These are phyloP conservation scores for Daldinia caldariorum DNA, from an alignment of 495 filamentous ascomycete genomes.

Conservation along the genomic window DNA sequence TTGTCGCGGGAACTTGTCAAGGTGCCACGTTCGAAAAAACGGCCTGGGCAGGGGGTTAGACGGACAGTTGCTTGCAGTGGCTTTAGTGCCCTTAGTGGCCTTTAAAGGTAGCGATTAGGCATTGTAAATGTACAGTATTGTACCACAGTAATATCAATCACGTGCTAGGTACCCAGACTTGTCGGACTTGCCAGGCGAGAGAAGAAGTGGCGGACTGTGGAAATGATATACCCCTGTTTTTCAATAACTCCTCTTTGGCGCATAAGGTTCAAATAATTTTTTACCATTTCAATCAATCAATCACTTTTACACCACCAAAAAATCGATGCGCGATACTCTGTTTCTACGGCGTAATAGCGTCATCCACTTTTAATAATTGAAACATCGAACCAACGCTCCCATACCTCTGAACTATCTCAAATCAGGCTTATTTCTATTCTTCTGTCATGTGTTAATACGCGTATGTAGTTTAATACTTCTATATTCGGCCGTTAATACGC, in stretches of 20 bases:
- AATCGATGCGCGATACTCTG: slow-evolving; percentile 3
- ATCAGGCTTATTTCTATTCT: slow-evolving; percentile 1
- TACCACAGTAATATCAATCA: too few relatives aligned
- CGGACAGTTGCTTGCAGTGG: background rate
- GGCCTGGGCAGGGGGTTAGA: slow-evolving; percentile 40
- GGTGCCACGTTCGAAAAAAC: slow-evolving; percentile 61
- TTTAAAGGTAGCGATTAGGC: too few relatives aligned
- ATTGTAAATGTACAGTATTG: too few relatives aligned
- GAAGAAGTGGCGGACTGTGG: too few relatives aligned
- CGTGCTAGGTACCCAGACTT: background rate
- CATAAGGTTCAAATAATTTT: slow-evolving; percentile 23
- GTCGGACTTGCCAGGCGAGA: background rate
- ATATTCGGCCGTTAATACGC: background rate
- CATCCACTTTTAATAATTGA: slow-evolving; percentile 4
- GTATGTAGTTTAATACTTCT: slow-evolving; percentile 19
- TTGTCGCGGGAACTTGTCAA: slow-evolving; percentile 25
- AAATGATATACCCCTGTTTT: slow-evolving; percentile 11
- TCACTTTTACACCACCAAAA: slow-evolving; percentile 32
- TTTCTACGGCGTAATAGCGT: slow-evolving; percentile 14
- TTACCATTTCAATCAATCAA: slow-evolving; percentile 11
- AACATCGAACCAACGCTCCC: slow-evolving; percentile 11
- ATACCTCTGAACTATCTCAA: background rate
- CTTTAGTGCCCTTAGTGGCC: background rate
- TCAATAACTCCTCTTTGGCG: slow-evolving; percentile 21
- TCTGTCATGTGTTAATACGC: slow-evolving; percentile 23